Base-by-base conservation (phyloP, 257 asterid genomes). In the Eustoma russellianum region DNA sequence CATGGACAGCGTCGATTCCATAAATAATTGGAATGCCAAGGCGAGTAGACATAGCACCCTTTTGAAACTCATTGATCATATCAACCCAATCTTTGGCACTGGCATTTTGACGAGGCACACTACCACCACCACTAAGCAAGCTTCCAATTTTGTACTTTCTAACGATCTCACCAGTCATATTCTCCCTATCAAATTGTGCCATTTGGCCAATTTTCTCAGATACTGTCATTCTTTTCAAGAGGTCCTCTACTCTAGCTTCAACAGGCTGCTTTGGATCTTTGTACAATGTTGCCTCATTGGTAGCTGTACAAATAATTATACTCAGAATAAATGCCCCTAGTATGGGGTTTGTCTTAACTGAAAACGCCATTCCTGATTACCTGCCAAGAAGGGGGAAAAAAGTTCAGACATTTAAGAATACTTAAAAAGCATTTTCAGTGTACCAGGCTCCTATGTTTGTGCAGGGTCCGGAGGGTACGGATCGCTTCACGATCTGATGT, bases 1-100 rank as follows among this genome's bases (percentile, higher is more conserved):
- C 82, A 75, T 73, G 86, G 14, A 75, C 81, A 18, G 85, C 76
- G 55, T 78, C 85, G 54, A 72, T 64, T 11, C 81, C 85, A 52
- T 74, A 78, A 13, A 74, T 64, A 65, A 66, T 59, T 1, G 85
- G 85, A 38, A 79, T 79, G 41, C 76, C 78, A 17, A 79, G 69
- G 14, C 82, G 40, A 18, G 73, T 73, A 19, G 73, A 67, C 53
- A 76, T 13, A 12, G 86, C 60, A 6, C 78, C 80, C 3, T 30
- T 76, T 55, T 79, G 83, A 49, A 70, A 70, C 9, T 12, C 13
- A 38, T 79, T 66, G 45, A 79, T 70, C 86, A 79, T 73, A 15
- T 76, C 76, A 11, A 70, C 63, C 83, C 77, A 77, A 17, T 66
- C 75, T 49, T 51, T 40, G 6, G 72, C 62, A 44, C 65, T 59